Percentiles rank a stretch among this genome's conserved stretches.
phyloP scores from a whole-genome alignment of 495 filamentous ascomycete species.

The Pyrenula aspistea region DNA sequence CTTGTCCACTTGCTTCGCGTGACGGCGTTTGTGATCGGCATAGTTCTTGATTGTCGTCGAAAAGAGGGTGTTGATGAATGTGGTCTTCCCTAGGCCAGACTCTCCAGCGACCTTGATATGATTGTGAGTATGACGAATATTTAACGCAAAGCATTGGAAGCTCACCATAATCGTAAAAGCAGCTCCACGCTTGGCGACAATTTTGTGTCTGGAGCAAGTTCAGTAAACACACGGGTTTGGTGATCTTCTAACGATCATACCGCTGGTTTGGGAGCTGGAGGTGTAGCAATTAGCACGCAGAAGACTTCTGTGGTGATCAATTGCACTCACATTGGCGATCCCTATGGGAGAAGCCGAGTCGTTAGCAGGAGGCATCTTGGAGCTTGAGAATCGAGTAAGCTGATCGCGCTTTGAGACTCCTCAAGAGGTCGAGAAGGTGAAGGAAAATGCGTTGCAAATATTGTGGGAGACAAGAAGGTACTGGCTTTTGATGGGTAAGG shows the following conservation, averaged over 20 bases:
- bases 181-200: slow-evolving; percentile 96
- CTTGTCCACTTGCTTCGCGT: slow-evolving; percentile 98
- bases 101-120: slow-evolving; percentile 81
- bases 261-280: slow-evolving; percentile 77
- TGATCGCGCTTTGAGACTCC: too few relatives aligned
- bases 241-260: slow-evolving; percentile 24
- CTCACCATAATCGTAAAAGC: slow-evolving; percentile 98
- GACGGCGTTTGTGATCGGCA: slow-evolving; percentile 94
- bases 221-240: slow-evolving; percentile 11
- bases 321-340: slow-evolving; percentile 84
- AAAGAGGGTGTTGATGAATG: slow-evolving; percentile 99
- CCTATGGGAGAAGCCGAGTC: slow-evolving; percentile 92
- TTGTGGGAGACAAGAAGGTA: not conserved
- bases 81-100: slow-evolving; percentile 97
- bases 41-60: slow-evolving; percentile 99
- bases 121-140: slow-evolving; percentile 17
- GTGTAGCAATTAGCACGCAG: slow-evolving; percentile 9
- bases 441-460: not conserved
- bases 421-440: too few relatives aligned
- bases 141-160: slow-evolving; percentile 3
- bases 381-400: slow-evolving; percentile 2
- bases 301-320: not conserved
- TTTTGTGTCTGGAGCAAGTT: slow-evolving; percentile 67
- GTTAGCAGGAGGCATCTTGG: slow-evolving; percentile 60
- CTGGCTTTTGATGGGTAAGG: not conserved